Base-by-base conservation (phyloP, 805 yeast species). In the Kuraishia ogatae region DNA sequence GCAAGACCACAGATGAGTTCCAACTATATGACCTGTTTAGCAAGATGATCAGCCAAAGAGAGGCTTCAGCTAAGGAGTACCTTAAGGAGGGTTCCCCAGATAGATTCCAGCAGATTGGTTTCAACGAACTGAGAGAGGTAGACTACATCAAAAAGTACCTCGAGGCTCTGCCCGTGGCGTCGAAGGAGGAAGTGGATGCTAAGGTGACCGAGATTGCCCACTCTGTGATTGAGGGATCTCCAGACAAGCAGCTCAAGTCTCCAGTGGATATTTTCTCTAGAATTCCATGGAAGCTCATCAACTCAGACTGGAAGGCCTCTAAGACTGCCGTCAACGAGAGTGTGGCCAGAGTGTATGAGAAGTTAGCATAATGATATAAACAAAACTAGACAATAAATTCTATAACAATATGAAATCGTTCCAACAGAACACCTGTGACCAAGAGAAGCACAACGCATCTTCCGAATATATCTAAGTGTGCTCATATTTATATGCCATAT, bases 11-110 rank as follows among this genome's bases (percentile, higher is more conserved):
- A 22, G 69, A 68, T 54, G 70, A 70, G 55, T 71, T 66, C 50
- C 59, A 62, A 39, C 55, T 71, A 43, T 68, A 64, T 52, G 73
- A 70, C 54, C 61, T 70, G 50, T 58, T 71, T 13, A 51, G 57
- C 39, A 73, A 73, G 55, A 68, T 76, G 73, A 63, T 69, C 53
- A 74, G 71, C 53, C 76, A 76, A 56, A 67, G 81, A 59, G 59
- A 61, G 29, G 67, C 66, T 13, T 67, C 78, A 2, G 74, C 75
- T 19, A 62, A 58, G 6, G 71, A 71, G 54, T 76, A 72, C 58
- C 54, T 65, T 52, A 66, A 69, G 50, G 73, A 70, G 46, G 70
- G 73, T 19, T 63, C 76, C 23, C 70, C 71, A n/a, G 80, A 75
- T 56, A 65, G 75, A 57, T 74, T 74, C 53, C 66, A 67, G 26